phyloP scores from a whole-genome alignment of 306 rosid genomes.

The Cajanus cajan region DNA sequence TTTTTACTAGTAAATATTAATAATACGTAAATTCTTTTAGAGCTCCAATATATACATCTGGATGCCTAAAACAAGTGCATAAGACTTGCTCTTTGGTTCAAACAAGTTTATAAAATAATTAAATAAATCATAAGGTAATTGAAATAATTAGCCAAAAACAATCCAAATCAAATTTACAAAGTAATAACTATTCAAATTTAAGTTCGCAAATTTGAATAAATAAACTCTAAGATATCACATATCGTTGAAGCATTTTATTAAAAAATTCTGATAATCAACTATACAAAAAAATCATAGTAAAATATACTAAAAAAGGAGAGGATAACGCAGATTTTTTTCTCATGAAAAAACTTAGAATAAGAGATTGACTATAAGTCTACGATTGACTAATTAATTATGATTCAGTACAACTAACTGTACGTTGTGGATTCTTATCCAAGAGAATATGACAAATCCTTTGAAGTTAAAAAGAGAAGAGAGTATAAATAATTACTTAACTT shows the following conservation, averaged over 20 bases:
- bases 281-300: background rate
- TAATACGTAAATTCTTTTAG: too few relatives aligned
- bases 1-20: too few relatives aligned
- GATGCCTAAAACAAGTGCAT: too few relatives aligned
- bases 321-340: background rate
- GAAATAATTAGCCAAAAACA: too few relatives aligned
- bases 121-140: too few relatives aligned
- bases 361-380: background rate
- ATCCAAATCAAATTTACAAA: too few relatives aligned
- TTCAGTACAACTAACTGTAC: background rate
- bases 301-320: too few relatives aligned
- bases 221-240: background rate
- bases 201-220: background rate
- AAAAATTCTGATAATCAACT: too few relatives aligned
- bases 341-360: background rate
- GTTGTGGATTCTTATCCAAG: constrained; percentile 19
- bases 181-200: too few relatives aligned
- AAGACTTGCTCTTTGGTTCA: too few relatives aligned
- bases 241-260: background rate
- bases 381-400: background rate
- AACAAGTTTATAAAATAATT: too few relatives aligned
- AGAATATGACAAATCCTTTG: constrained; percentile 26
- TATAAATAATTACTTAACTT: background rate
- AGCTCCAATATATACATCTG: too few relatives aligned
- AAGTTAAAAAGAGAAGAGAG: background rate